These are phyloP conservation scores for Sanghuangporus weigelae DNA, from an alignment of 1,284 basidiomycete species.

Conservation along the genomic window DNA sequence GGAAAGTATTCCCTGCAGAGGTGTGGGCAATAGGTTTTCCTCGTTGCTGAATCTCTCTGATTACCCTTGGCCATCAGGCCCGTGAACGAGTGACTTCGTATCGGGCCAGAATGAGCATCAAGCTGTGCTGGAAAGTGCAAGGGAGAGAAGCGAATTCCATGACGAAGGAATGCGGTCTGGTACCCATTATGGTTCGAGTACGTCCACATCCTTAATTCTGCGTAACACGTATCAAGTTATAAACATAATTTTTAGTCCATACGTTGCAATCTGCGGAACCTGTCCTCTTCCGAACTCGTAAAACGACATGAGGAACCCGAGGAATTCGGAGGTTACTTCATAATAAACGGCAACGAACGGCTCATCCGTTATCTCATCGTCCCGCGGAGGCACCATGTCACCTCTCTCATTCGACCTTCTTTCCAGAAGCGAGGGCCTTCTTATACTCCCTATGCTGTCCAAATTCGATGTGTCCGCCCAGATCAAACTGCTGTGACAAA, in stretches of 20 bases:
- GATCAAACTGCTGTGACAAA: conserved; percentile 94
- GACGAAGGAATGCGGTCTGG: conserved; percentile 83
- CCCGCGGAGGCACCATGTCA: conserved; percentile 85
- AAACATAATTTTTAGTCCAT: conserved; percentile 58
- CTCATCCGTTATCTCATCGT: conserved; percentile 96
- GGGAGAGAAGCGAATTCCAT: conserved; percentile 62
- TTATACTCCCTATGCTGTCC: conserved; percentile 91
- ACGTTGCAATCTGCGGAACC: conserved; percentile 84
- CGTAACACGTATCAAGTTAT: background rate
- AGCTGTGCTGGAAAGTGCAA: conserved; percentile 81
- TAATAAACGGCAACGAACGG: conserved; percentile 99
- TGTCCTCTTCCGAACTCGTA: conserved; percentile 87
- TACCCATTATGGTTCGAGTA: conserved; percentile 97
- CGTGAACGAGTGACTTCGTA: conserved; percentile 92
- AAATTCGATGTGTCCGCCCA: conserved; percentile 90
- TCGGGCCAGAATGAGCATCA: conserved; percentile 86
- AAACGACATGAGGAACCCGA: conserved; percentile 92
- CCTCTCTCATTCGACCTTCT: conserved; percentile 79
- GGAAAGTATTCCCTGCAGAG: conserved; percentile 90
- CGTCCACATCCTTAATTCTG: conserved; percentile 29
- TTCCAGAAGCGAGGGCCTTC: conserved; percentile 92
- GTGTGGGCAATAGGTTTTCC: conserved; percentile 37
- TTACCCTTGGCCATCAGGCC: conserved; percentile 44
- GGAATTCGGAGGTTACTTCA: conserved; percentile 98
- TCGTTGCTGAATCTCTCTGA: background rate